Evolutionary conservation across 441 rosid species (phyloP).

Genomic region (Populus hybrid): DNA sequence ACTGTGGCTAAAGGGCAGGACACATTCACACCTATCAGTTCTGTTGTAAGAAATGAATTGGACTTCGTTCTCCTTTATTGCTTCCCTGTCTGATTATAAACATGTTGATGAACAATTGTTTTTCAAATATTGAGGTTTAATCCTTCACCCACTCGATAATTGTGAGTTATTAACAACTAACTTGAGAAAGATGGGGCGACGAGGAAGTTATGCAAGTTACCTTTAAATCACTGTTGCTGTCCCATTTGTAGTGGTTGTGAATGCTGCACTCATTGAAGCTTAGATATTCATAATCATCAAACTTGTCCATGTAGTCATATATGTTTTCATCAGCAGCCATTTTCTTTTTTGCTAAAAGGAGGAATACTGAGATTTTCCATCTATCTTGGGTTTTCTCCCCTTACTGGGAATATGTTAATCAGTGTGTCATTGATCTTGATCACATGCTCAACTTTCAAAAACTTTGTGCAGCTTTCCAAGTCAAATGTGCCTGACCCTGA

Average conservation of each 20-base stretch:
- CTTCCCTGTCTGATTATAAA: background rate
- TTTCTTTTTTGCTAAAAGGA: too few relatives aligned
- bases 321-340: background rate
- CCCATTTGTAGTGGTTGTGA: background rate
- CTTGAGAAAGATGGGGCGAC: background rate
- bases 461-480: slow-evolving; percentile 49
- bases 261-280: background rate
- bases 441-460: background rate
- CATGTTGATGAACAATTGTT: background rate
- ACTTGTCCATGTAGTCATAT: background rate
- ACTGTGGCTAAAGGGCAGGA: slow-evolving; percentile 94
- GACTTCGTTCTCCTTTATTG: slow-evolving; percentile 1
- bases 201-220: background rate
- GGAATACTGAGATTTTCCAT: background rate
- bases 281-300: background rate
- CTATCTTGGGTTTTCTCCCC: background rate
- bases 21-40: slow-evolving; percentile 90
- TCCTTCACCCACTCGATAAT: background rate
- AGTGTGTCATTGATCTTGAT: background rate
- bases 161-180: background rate
- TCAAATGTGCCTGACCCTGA: slow-evolving; percentile 69
- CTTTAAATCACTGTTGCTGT: background rate
- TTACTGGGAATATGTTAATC: background rate
- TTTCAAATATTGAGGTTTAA: slow-evolving; percentile 1
- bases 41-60: slow-evolving; percentile 56